Evolutionary conservation across 192 early-diverging fungal species (phyloP), one percentile per base, ranked within the genome.

Genomic region (Gigaspora rosea): DNA sequence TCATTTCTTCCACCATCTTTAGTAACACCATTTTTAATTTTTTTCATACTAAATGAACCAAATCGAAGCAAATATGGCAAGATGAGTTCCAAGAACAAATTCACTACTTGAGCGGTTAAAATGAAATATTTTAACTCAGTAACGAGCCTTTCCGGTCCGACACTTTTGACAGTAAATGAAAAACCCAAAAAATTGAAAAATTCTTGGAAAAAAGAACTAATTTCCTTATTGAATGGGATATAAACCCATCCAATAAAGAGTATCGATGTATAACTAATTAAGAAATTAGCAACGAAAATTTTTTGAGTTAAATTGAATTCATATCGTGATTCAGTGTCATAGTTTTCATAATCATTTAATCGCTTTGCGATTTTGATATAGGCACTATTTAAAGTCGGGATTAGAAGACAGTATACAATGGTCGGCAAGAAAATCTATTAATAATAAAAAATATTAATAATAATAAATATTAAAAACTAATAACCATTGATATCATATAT

Each of bases 191-290:
- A 32, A 33, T 76, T 49, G 54, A 67, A 64, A n/a, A 82, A 75
- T 36, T 41, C 61, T 65, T 85, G 76, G 20, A 93, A 80, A 66
- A 79, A 86, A 18, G 82, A 75, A 46, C 91, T 87, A 73, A 97
- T 84, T 18, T 81, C 71, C 49, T 92, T 88, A 48, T 90, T 91
- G 73, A 93, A 88, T 1, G 96, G 96, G 80, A 98, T 94, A 81
- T 94, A 94, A 36, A 95, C 77, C 87, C 92, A 95, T 7, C 92
- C 94, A n/a, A 91, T 92, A 81, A 97, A 83, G 59, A 96, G 91
- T 77, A 97, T 86, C 12, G 95, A 92, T 16, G 96, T 85, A 81
- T 94, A 93, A 64, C 91, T 88, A 22, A 93, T 87, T 51, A 98
- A 83, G 70, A 92, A 94, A 54, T 91, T 93, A 75, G 95, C 90